Conservation (phyloP, 495 filamentous ascomycete species). For the Entonaema liquescens region DNA sequence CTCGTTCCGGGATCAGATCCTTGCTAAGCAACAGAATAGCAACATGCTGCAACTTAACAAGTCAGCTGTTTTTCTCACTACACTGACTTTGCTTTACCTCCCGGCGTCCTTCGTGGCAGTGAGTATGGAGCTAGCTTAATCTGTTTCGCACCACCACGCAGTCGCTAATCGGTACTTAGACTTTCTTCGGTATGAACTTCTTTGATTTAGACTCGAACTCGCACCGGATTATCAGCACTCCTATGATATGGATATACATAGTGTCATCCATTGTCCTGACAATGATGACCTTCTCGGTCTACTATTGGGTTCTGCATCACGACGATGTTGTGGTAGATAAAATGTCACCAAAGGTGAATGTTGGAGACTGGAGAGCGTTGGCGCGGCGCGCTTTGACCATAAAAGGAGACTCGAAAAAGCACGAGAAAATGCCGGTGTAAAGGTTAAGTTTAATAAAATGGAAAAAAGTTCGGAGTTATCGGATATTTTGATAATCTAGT, state of each 20-base stretch:
- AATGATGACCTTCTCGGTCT: constrained; percentile 33
- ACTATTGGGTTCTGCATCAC: constrained; percentile 41
- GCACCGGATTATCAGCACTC: constrained; percentile 23
- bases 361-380: constrained; percentile 25
- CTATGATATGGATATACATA: constrained; percentile 43
- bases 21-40: constrained; percentile 49
- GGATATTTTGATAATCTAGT: no score
- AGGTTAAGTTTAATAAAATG: no score
- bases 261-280: constrained; percentile 32
- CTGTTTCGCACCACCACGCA: not conserved
- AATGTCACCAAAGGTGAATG: constrained; percentile 35
- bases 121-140: constrained; percentile 29
- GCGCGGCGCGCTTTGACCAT: constrained; percentile 19
- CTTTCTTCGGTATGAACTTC: constrained; percentile 46
- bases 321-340: constrained; percentile 27
- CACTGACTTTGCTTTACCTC: constrained; percentile 54
- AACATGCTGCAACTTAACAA: constrained; percentile 54
- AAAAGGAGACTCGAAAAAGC: constrained; percentile 2
- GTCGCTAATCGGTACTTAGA: constrained; percentile 9
- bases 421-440: constrained; percentile 3
- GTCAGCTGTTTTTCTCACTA: constrained; percentile 55
- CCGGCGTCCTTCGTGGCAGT: constrained; percentile 57
- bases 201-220: constrained; percentile 35
- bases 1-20: constrained; percentile 50
- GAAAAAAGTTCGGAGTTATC: no score